Evolutionary conservation across 2,329 filamentous ascomycete genomes (phyloP).

Genomic region (Elsinoe batatas): DNA sequence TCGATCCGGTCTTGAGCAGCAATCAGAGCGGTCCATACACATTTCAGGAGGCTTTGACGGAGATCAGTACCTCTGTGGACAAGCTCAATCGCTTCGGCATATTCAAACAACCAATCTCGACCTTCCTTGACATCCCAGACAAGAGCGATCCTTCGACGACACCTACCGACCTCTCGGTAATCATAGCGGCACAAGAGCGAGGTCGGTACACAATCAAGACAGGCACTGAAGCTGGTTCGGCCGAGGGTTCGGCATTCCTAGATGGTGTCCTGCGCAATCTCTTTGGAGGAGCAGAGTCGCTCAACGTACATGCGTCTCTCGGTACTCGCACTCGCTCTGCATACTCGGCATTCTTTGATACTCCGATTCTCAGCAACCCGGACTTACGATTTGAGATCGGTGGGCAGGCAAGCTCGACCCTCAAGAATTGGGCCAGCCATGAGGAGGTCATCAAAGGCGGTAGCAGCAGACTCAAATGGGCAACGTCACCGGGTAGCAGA

Average conservation of each 20-base stretch:
- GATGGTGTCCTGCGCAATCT: conserved; percentile 83
- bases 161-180: conserved; percentile 71
- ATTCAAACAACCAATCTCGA: conserved; percentile 70
- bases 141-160: conserved; percentile 58
- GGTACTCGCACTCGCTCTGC: conserved; percentile 86
- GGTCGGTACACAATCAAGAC: conserved; percentile 82
- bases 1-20: conserved; percentile 64
- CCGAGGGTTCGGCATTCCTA: conserved; percentile 86
- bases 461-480: conserved; percentile 66
- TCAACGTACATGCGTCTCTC: conserved; percentile 76
- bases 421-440: conserved; percentile 89
- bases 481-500: conserved; percentile 47
- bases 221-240: conserved; percentile 86
- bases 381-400: conserved; percentile 71
- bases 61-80: conserved; percentile 58
- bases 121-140: conserved; percentile 70
- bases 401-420: conserved; percentile 69
- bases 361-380: conserved; percentile 75
- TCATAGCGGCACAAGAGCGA: conserved; percentile 67
- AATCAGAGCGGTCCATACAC: conserved; percentile 61
- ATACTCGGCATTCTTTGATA: conserved; percentile 77
- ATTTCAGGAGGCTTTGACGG: conserved; percentile 65
- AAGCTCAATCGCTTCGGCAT: conserved; percentile 79
- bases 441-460: conserved; percentile 79
- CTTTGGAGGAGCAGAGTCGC: conserved; percentile 83